A percentile compares a stretch with the other conserved stretches of the same genome.
Conservation (phyloP, 257 asterid species). For the Gardenia jasminoides region DNA sequence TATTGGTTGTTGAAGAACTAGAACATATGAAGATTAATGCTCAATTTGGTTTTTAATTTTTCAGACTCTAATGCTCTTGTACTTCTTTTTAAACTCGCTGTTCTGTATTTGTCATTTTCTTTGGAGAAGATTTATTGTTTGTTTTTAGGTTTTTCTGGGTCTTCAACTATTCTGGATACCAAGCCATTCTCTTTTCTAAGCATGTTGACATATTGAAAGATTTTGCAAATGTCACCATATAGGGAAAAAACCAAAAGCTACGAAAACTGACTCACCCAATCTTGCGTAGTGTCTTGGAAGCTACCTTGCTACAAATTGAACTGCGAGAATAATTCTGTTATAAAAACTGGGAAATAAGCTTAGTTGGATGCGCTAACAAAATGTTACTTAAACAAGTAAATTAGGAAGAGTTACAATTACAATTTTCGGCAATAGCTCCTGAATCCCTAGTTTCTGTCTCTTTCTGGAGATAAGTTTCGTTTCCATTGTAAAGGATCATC, state of each 20-base stretch:
- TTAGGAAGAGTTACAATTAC: background rate
- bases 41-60: background rate
- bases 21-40: background rate
- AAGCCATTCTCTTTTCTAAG: background rate
- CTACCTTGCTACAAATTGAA: background rate
- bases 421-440: background rate
- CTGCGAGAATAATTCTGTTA: background rate
- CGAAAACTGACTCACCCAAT: no score
- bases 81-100: no score
- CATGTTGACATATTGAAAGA: background rate
- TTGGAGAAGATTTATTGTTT: background rate
- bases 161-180: background rate
- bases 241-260: background rate
- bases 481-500: background rate
- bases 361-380: background rate
- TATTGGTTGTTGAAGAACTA: background rate
- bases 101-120: no score
- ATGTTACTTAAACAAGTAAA: background rate
- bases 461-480: background rate
- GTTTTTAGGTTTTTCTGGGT: background rate
- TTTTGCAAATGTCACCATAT: background rate
- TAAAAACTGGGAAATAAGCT: background rate
- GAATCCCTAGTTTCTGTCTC: background rate
- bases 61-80: background rate
- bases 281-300: background rate